Percentiles rank a stretch among this genome's conserved stretches.
These are phyloP conservation scores for Penicillium paxilli DNA, from an alignment of 495 filamentous ascomycete species.

Conservation along the genomic window DNA sequence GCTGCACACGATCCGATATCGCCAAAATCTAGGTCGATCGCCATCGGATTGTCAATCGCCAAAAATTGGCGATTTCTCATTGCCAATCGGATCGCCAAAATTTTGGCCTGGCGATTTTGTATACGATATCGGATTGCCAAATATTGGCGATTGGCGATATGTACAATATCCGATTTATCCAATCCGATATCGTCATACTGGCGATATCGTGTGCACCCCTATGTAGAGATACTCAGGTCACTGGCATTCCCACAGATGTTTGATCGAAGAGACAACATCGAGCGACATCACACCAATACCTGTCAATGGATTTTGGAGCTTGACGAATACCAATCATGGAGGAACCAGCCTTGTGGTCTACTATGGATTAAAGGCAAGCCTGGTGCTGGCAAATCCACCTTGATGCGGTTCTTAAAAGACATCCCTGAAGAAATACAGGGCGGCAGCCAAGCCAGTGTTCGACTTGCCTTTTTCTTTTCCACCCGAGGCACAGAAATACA, in stretches of 20 bases:
- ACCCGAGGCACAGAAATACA: constrained; percentile 16
- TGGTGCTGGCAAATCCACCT: constrained; percentile 50
- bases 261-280: constrained; percentile 13
- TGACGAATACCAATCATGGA: constrained; percentile 34
- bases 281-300: constrained; percentile 27
- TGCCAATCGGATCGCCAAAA: too few relatives aligned
- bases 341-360: constrained; percentile 20
- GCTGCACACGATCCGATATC: too few relatives aligned
- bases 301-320: constrained; percentile 40
- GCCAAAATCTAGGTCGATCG: too few relatives aligned
- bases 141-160: too few relatives aligned
- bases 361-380: constrained; percentile 54
- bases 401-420: constrained; percentile 27
- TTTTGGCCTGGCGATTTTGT: too few relatives aligned
- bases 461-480: constrained; percentile 19
- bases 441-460: not conserved
- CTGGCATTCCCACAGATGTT: constrained; percentile 18
- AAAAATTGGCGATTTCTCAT: too few relatives aligned
- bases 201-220: too few relatives aligned
- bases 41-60: too few relatives aligned
- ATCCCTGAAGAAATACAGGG: constrained; percentile 2
- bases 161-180: too few relatives aligned
- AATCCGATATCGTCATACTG: too few relatives aligned
- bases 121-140: too few relatives aligned
- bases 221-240: constrained; percentile 6